Evolutionary conservation across 23 red algal species (phyloP), one percentile per base, ranked within the genome.

Genomic region (Cyanidioschyzon merolae): DNA sequence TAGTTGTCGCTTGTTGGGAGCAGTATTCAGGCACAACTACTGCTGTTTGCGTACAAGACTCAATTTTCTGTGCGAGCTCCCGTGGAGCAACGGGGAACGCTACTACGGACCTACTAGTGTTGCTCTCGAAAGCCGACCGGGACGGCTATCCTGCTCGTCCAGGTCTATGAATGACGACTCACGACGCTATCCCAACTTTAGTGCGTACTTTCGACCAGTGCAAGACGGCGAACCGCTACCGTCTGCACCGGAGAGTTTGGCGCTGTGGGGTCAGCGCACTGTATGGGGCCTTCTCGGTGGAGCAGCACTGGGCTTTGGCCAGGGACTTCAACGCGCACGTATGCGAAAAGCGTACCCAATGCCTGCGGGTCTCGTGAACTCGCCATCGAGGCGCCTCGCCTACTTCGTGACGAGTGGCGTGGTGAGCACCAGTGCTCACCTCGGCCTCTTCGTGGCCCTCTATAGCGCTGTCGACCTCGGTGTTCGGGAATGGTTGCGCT

Each of bases 351-450:
- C 32, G 63, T 35, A 71, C 63, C n/a, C 63, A 27, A 71, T 35
- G 32, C 63, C 63, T 3, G 63, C 32, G n/a, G 29, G 29, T 25
- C 12, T 71, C 29, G n/a, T 27, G 29, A 27, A 7, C 12, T 17
- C 12, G 63, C 63, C 63, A 27, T 7, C 63, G 7, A 3, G 29
- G 29, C 63, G 63, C 32, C 21, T 71, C n/a, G 7, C 63, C 12
- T 71, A 27, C 63, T 71, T 71, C 30, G 63, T 71, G 29, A 71
- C 63, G 63, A 7, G 30, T 7, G 63, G n/a, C 63, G 30, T 71
- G 2, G 29, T 71, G 7, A 35, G 3, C 2, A 25, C 3, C n/a
- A 71, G 63, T 32, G 63, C 63, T 25, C 63, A 27, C 2, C n/a
- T 71, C 12, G 63, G 63, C 12, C 32, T 71, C 63, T 71, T 71